Base-by-base conservation (phyloP, 768 basidiomycete genomes). In the Lactifluus echinatus region DNA sequence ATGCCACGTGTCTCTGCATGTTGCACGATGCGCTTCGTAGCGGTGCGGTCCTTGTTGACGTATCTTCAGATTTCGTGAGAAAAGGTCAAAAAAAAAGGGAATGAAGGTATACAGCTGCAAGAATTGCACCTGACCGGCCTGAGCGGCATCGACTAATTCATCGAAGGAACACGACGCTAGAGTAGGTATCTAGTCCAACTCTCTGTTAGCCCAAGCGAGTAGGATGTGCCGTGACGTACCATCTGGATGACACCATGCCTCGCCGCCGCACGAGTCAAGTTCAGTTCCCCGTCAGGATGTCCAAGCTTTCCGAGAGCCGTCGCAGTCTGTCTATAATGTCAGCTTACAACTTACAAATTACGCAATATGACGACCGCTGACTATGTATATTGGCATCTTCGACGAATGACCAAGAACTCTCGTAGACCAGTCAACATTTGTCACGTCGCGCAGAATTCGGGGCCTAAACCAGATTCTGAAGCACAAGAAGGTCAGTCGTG, bases 151-250 rank as follows among this genome's bases (percentile, higher is more conserved):
- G n/a, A 96, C 77, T 49, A 97, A 82, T 69, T 98, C 93, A 67
- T 98, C 93, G 69, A 98, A 96, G 0, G 91, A 89, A 70, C 93
- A 98, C 0, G 90, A 93, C 0, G 95, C 91, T 21, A 98, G 76
- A 0, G 96, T 98, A 2, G 94, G 93, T 52, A 98, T 95, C 94
- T 94, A 49, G 15, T 24, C 8, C 19, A 33, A 23, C 5, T 11
- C 19, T 39, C 36, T 19, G 15, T 56, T 31, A 34, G 15, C 11
- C 7, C 28, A 8, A 24, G 33, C 21, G 33, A 1, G 17, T 21
- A 43, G 11, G 12, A 51, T 14, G 29, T 15, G 43, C 8, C 21
- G 19, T 24, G 19, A 42, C 60, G 47, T 24, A 82, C 84, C 86
- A 87, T 87, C 61, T 88, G 87, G 50, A 87, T 87, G 47, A 88